Evolutionary conservation across 371 early-diverging fungal genomes (phyloP).

Genomic region (Apophysomyces ossiformis): DNA sequence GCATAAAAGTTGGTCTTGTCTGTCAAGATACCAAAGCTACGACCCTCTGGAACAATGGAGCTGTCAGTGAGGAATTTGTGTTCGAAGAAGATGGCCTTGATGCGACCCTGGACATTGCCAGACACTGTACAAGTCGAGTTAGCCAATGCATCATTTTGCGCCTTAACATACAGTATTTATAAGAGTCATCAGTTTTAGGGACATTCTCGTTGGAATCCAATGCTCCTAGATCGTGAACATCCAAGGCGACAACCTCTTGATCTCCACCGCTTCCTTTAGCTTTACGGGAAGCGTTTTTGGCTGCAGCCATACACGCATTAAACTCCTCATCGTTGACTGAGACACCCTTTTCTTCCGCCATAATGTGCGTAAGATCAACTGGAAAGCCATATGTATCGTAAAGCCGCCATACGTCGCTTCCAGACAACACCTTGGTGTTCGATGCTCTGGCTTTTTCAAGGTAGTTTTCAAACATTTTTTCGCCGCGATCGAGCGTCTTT

Average conservation of each 20-base stretch:
- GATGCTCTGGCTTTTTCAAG: slow-evolving; percentile 73
- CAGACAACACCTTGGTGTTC: slow-evolving; percentile 69
- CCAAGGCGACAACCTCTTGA: slow-evolving; percentile 74
- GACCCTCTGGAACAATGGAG: slow-evolving; percentile 55
- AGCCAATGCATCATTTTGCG: not conserved
- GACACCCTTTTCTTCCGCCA: slow-evolving; percentile 97
- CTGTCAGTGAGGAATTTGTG: slow-evolving; percentile 57
- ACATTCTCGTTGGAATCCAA: slow-evolving; percentile 77
- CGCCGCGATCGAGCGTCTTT: slow-evolving; percentile 98
- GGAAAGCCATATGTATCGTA: slow-evolving; percentile 99
- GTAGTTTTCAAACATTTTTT: slow-evolving; percentile 90
- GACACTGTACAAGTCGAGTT: slow-evolving; percentile 34
- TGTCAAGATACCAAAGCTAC: slow-evolving; percentile 86
- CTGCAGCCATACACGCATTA: slow-evolving; percentile 78
- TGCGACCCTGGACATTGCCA: slow-evolving; percentile 67
- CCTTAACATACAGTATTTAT: slow-evolving; percentile 74
- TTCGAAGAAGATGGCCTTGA: slow-evolving; percentile 77
- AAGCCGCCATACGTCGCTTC: slow-evolving; percentile 96
- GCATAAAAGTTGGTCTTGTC: slow-evolving; percentile 99
- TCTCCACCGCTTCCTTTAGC: slow-evolving; percentile 64
- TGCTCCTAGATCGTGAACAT: slow-evolving; percentile 91
- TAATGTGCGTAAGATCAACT: slow-evolving; percentile 96
- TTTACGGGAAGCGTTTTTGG: slow-evolving; percentile 81
- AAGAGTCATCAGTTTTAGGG: slow-evolving; percentile 88
- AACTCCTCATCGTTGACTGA: slow-evolving; percentile 89